phyloP scores from a whole-genome alignment of 2,329 filamentous ascomycete genomes.

The Endoconidiophora laricicola region DNA sequence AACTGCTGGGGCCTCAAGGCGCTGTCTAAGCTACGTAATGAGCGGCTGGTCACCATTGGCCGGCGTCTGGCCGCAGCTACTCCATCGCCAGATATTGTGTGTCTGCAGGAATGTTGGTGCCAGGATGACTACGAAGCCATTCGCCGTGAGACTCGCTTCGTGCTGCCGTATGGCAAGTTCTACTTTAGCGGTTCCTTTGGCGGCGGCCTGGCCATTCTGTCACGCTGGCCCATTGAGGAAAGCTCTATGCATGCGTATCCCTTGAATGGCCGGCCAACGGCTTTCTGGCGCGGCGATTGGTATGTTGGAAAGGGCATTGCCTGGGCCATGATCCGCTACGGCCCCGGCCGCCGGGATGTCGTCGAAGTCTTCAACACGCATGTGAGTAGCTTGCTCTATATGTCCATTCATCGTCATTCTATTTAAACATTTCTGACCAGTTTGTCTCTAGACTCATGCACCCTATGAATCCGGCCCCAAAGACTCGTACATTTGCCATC shows the following conservation, averaged over 20 bases:
- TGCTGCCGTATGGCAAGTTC: slow-evolving; percentile 84
- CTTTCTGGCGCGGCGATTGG: slow-evolving; percentile 91
- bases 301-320: slow-evolving; percentile 92
- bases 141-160: slow-evolving; percentile 50
- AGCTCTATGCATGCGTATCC: slow-evolving; percentile 74
- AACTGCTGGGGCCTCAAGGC: slow-evolving; percentile 97
- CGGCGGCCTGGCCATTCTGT: slow-evolving; percentile 74
- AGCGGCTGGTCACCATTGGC: slow-evolving; percentile 72
- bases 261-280: slow-evolving; percentile 84
- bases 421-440: background rate
- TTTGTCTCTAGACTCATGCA: slow-evolving; percentile 45
- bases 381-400: slow-evolving; percentile 26
- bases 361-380: slow-evolving; percentile 90
- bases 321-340: slow-evolving; percentile 60
- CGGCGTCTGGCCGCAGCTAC: slow-evolving; percentile 52
- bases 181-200: slow-evolving; percentile 84
- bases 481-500: slow-evolving; percentile 80
- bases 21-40: slow-evolving; percentile 59
- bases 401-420: background rate
- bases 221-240: slow-evolving; percentile 82
- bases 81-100: slow-evolving; percentile 67
- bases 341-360: slow-evolving; percentile 44
- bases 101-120: slow-evolving; percentile 91
- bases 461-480: slow-evolving; percentile 66
- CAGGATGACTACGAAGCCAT: slow-evolving; percentile 69